A percentile compares a stretch with the other conserved stretches of the same genome.
Conservation (phyloP, 345 rosid genomes). For the Hibiscus syriacus region DNA sequence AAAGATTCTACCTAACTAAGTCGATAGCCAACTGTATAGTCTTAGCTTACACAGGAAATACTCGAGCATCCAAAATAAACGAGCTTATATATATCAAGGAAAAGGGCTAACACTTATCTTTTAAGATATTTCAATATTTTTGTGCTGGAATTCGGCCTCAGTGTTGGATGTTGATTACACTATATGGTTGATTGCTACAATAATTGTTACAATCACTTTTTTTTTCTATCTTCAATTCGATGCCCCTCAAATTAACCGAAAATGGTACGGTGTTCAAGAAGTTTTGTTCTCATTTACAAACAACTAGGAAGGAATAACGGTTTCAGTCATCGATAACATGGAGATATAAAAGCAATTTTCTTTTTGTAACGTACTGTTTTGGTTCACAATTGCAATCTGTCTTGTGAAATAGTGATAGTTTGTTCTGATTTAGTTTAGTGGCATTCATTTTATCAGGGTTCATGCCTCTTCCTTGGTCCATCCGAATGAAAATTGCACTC, state of each 20-base stretch:
- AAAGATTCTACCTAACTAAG: background rate
- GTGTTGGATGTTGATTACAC: no score
- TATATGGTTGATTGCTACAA: no score
- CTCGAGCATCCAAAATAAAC: background rate
- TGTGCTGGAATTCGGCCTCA: no score
- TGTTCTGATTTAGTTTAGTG: no score
- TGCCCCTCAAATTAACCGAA: background rate
- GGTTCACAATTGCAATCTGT: background rate
- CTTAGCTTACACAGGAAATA: background rate
- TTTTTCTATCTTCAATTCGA: no score
- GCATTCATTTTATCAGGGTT: no score
- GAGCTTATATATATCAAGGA: background rate
- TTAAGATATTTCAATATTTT: background rate
- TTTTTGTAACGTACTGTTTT: background rate
- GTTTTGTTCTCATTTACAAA: no score
- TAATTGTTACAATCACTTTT: no score
- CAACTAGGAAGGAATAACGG: background rate
- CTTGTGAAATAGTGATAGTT: no score
- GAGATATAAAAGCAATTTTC: background rate
- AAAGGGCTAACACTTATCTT: background rate
- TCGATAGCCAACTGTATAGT: background rate
- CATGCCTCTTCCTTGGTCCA: no score
- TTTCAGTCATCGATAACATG: background rate
- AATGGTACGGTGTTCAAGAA: background rate
- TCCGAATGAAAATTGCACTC: no score